A percentile compares a stretch with the other conserved stretches of the same genome.
Conservation (phyloP, 2,329 filamentous ascomycete species). For the Fusarium tanahbumbuense region DNA sequence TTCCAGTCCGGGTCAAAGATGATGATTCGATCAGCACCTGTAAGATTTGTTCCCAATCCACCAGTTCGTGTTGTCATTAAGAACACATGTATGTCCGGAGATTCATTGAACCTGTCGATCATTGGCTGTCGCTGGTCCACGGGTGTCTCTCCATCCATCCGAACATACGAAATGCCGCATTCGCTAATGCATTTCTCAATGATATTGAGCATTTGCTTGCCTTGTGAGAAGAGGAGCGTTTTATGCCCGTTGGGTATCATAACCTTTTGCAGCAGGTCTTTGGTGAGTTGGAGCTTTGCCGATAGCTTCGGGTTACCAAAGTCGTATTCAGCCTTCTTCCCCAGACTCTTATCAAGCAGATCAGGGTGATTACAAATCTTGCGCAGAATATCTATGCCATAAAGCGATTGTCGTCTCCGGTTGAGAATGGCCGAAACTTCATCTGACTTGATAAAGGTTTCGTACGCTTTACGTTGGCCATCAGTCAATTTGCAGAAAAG, state of each 20-base stretch:
- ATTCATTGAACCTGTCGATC: constrained; percentile 92
- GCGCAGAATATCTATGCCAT: constrained; percentile 88
- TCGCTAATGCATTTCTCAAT: constrained; percentile 84
- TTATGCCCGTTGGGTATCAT: constrained; percentile 95
- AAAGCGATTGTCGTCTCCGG: constrained; percentile 81
- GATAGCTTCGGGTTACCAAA: constrained; percentile 85
- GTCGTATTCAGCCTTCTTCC: constrained; percentile 71
- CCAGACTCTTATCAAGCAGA: constrained; percentile 73
- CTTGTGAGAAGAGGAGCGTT: constrained; percentile 91
- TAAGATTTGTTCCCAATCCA: constrained; percentile 92
- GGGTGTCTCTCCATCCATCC: constrained; percentile 93
- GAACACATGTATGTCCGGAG: constrained; percentile 84
- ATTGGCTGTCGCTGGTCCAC: constrained; percentile 90
- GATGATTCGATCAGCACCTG: constrained; percentile 93
- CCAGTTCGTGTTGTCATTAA: constrained; percentile 95
- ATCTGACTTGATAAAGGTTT: constrained; percentile 81
- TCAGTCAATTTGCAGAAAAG: constrained; percentile 91
- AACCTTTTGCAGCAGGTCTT: constrained; percentile 80
- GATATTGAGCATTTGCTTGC: constrained; percentile 95
- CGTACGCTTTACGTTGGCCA: constrained; percentile 82
- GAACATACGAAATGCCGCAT: constrained; percentile 77
- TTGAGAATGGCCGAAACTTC: constrained; percentile 87
- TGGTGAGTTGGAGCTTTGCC: constrained; percentile 95
- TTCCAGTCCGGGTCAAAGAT: constrained; percentile 99
- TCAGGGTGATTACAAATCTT: constrained; percentile 99